phyloP scores from a whole-genome alignment of 2,329 filamentous ascomycete genomes.

The Alternaria arborescens region DNA sequence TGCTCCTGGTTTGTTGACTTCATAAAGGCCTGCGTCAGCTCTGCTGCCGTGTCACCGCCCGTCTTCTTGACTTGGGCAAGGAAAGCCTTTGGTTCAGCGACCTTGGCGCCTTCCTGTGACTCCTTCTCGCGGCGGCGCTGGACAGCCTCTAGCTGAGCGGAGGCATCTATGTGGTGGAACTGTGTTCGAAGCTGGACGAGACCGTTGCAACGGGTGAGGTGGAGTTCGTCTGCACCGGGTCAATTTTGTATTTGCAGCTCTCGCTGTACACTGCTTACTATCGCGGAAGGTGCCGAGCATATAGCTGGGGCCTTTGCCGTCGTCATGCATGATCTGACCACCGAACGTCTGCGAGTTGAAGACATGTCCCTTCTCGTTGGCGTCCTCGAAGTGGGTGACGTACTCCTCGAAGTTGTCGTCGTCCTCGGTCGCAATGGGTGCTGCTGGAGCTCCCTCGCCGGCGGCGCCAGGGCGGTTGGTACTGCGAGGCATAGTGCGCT shows the following conservation, averaged over 20 bases:
- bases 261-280: slow-evolving; percentile 61
- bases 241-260: neutral
- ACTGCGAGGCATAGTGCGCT: slow-evolving; percentile 44
- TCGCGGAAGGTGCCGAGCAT: slow-evolving; percentile 93
- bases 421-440: slow-evolving; percentile 61
- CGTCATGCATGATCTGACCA: slow-evolving; percentile 75
- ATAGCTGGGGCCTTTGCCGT: slow-evolving; percentile 76
- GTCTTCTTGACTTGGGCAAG: slow-evolving; percentile 86
- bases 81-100: slow-evolving; percentile 74
- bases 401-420: slow-evolving; percentile 70
- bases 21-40: slow-evolving; percentile 78
- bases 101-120: slow-evolving; percentile 54
- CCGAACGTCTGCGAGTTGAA: slow-evolving; percentile 84
- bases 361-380: slow-evolving; percentile 74
- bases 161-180: slow-evolving; percentile 90
- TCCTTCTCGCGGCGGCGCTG: slow-evolving; percentile 55
- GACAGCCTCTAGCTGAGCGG: slow-evolving; percentile 73
- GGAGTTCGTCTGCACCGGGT: slow-evolving; percentile 73
- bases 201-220: slow-evolving; percentile 83
- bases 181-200: slow-evolving; percentile 91
- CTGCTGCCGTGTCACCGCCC: slow-evolving; percentile 71
- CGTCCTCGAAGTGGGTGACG: slow-evolving; percentile 63
- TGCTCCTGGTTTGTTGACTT: slow-evolving; percentile 80
- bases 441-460: slow-evolving; percentile 28
- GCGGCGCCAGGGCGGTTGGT: slow-evolving; percentile 38